Evolutionary conservation across 1,284 basidiomycete genomes (phyloP), one percentile per base, ranked within the genome.

Genomic region (Phellinidium pouzarii): DNA sequence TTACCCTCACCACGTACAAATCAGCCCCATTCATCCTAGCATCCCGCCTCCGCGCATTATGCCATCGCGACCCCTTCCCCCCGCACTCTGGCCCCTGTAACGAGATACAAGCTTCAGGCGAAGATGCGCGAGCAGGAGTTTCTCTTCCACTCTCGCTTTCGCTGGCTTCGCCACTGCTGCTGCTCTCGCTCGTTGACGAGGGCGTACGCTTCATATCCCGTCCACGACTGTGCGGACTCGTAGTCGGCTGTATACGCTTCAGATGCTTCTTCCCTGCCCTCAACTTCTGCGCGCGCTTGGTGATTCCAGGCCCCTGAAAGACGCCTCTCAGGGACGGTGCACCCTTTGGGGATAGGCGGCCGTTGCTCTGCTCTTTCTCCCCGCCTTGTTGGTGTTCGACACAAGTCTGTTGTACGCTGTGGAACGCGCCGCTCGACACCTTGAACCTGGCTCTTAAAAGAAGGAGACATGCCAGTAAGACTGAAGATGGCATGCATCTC

Each of bases 401-500:
- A 57, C 63, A 61, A 61, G 57, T 56, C 57, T 56, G 61, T 61
- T 61, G 61, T 59, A 27, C 59, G 52, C 53, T 61, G 62, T 64
- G 62, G 56, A 64, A 65, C 60, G 51, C 66, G 64, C 59, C 64
- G 61, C 55, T 66, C 61, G 62, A 66, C 54, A 60, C 68, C 68
- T 72, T 74, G 69, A 74, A 75, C 68, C 66, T 78, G 77, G 67
- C 68, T 72, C 72, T 76, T 77, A 68, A 74, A 76, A 55, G 74
- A 71, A 47, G 75, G 76, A 48, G 73, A 71, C 71, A 71, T 71
- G 68, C 76, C 75, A 52, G 75, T 77, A 50, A 74, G 58, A 59
- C 65, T 78, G 64, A 73, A 77, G 58, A 78, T 80, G 12, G 73
- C 74, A 58, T 80, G 75, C 79, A 80, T 80, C 66, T 80, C 77